These are phyloP conservation scores for Hibiscus trionum DNA, from an alignment of 345 rosid genomes.

Conservation along the genomic window DNA sequence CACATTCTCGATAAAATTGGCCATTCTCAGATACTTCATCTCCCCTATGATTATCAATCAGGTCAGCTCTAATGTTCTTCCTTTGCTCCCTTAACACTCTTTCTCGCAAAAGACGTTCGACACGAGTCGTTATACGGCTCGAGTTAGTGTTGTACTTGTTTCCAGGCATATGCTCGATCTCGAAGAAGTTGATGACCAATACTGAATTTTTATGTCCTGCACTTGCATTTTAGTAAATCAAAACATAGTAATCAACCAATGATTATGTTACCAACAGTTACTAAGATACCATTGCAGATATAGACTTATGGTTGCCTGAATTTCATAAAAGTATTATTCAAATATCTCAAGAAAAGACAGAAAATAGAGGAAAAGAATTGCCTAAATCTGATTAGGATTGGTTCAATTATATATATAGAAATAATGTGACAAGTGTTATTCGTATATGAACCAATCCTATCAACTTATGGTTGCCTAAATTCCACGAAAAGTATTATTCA, in stretches of 20 bases:
- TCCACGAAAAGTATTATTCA: too few species aligned
- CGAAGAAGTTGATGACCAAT: conserved; percentile 27
- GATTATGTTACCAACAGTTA: conserved; percentile 18
- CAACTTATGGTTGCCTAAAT: too few species aligned
- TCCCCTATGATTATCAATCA: conserved; percentile 29
- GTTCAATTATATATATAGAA: neutral
- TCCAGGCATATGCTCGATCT: conserved; percentile 83
- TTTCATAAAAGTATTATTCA: conserved; percentile 16
- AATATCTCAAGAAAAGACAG: conserved; percentile 16
- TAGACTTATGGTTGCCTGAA: conserved; percentile 3
- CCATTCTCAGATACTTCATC: conserved; percentile 42
- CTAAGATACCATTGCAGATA: conserved; percentile 20
- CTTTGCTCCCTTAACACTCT: conserved; percentile 67
- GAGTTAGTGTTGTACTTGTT: conserved; percentile 70
- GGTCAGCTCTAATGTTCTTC: conserved; percentile 50
- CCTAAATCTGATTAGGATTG: neutral
- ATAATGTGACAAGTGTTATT: too few species aligned
- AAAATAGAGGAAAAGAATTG: conserved; percentile 28
- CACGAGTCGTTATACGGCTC: conserved; percentile 45
- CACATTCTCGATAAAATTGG: conserved; percentile 38
- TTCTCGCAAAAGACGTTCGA: conserved; percentile 71
- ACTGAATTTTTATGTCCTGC: conserved; percentile 37
- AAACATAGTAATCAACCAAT: conserved; percentile 7
- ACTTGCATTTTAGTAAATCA: conserved; percentile 30
- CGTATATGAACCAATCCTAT: too few species aligned